Base-by-base conservation (phyloP, 2,329 filamentous ascomycete genomes). In the Ceratocystis cacaofunesta region DNA sequence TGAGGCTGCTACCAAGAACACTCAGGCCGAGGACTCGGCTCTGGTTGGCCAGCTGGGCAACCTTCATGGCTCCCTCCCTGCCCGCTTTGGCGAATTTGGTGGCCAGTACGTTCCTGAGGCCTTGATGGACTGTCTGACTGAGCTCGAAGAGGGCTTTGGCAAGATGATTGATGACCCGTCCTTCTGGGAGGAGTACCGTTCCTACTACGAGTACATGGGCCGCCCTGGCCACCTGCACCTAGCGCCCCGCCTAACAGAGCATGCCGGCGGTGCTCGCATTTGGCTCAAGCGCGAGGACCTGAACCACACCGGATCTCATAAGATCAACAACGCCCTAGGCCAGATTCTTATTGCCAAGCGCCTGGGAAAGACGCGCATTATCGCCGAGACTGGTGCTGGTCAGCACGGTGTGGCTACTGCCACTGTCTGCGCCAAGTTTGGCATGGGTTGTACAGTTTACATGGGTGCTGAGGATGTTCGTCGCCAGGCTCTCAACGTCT, bases 331-430 rank as follows among this genome's bases (percentile, higher is more conserved):
- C 72, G 94, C 94, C 0, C 80, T 99, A 7, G 94, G 94, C 1
- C 94, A 99, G 76, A 85, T 96, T 61, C 82, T 99, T 15, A 79
- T 99, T 48, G 94, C 94, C 1, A 83, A 83, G 71, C 82, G 90
- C 68, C 78, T 99, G 61, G 94, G 94, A 62, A 99, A 99, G 83
- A 96, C 87, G 5, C 88, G 91, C 74, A 97, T 99, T 71, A 99
- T 99, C 71, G 94, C 94, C 61, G 94, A 99, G 78, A 99, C 94
- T 17, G 94, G 94, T 70, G 94, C 94, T 64, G 94, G 94, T 19
- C 94, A 99, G 78, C 94, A 99, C 76, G 94, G 94, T 79, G 94
- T 99, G 46, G 94, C 94, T 2, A 97, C 94, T 36, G 94, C 94
- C 0, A 99, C 94, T 0, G 91, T 97, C 28, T 97, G 94, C 72